Base-by-base conservation (phyloP, 257 asterid genomes). In the Petrea volubilis region DNA sequence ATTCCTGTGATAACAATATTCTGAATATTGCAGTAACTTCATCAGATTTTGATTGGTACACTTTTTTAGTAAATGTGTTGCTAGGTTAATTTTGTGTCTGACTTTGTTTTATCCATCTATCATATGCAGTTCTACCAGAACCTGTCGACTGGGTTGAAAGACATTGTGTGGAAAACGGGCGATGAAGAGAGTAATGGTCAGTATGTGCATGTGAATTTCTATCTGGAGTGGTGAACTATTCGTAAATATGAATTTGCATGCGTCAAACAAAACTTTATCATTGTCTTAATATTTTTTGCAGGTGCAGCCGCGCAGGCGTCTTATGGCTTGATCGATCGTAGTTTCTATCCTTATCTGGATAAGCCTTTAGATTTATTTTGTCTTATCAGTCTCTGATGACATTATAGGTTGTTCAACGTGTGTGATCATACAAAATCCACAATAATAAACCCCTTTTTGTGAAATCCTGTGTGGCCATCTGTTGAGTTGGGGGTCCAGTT, bases 141-240 rank as follows among this genome's bases (percentile, higher is more conserved):
- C 86, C 81, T 93, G 41, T 83, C 98, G 0, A 82, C 97, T 25
- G 97, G 97, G 72, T 76, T 93, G 91, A 89, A 93, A 78, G 98
- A 93, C 75, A 80, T 93, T 18, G 97, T 93, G 20, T 93, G 98
- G 98, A 87, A 77, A 50, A 68, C 93, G 5, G 90, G 83, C 20
- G 90, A 87, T 7, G 96, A 85, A 74, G 77, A 50, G 47, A 78
- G 57, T 55, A 66, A 63, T 43, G 87, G 96, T 89, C 65, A 74
- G 85, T 77, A 17, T 7, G 46, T 27, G 53, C 29, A 38, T 60
- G 44, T 38, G n/a, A 24, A 34, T 23, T 61, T 6, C 10, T 12
- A 49, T 18, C 14, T 46, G 46, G 4, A n/a, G n/a, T n/a, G n/a
- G n/a, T n/a, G n/a, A n/a, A n/a, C n/a, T n/a, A n/a, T n/a, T n/a